Conservation (phyloP, 176 grass and related monocot species). For the Themeda triandra region DNA sequence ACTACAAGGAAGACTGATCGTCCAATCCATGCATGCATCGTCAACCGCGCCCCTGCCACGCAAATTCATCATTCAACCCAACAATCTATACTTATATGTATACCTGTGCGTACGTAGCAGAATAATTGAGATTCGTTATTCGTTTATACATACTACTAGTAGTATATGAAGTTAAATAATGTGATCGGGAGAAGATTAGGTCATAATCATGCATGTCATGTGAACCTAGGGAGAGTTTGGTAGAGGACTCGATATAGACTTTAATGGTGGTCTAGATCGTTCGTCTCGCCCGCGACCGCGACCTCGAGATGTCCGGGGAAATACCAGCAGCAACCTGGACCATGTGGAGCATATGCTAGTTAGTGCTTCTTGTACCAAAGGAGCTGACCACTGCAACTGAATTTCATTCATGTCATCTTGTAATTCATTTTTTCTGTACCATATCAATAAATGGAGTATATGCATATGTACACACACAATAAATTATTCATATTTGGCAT, state of each 20-base stretch:
- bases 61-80: background rate
- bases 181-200: slow-evolving; percentile 18
- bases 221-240: slow-evolving; percentile 35
- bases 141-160: background rate
- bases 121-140: slow-evolving; percentile 41
- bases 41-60: no score
- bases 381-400: background rate
- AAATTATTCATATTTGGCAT: background rate
- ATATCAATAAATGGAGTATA: background rate
- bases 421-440: slow-evolving; percentile 7
- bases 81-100: background rate
- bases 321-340: background rate
- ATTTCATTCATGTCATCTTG: background rate
- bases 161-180: background rate
- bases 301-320: background rate
- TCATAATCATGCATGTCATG: slow-evolving; percentile 12
- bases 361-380: background rate
- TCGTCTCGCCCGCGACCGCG: background rate
- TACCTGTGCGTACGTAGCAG: background rate
- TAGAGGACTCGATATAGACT: slow-evolving; percentile 25
- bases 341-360: background rate
- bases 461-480: background rate
- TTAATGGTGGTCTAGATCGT: background rate
- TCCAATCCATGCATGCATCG: background rate
- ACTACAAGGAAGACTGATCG: slow-evolving; percentile 65